A percentile compares a stretch with the other conserved stretches of the same genome.
phyloP scores from a whole-genome alignment of 495 filamentous ascomycete species.

The Daldinia decipiens region DNA sequence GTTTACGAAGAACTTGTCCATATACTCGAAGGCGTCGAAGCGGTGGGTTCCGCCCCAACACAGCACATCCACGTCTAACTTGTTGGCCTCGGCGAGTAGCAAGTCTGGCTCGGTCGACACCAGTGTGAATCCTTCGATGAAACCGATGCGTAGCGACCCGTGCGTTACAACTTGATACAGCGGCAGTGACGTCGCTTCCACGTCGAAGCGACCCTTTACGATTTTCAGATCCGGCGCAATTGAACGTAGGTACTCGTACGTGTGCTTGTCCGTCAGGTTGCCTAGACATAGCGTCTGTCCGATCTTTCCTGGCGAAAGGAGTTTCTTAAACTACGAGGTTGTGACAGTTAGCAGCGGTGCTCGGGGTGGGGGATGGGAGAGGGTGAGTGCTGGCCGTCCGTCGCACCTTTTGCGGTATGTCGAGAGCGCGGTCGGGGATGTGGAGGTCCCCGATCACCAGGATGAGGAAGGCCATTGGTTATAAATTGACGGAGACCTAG shows the following conservation, averaged over 20 bases:
- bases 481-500: conserved; percentile 14
- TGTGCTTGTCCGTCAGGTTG: conserved; percentile 93
- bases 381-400: neutral
- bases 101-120: conserved; percentile 93
- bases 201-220: conserved; percentile 92
- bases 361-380: neutral
- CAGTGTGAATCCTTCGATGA: conserved; percentile 96
- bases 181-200: conserved; percentile 89
- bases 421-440: conserved; percentile 91
- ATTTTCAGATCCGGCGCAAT: conserved; percentile 95
- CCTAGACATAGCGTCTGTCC: conserved; percentile 96
- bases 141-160: conserved; percentile 91
- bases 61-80: conserved; percentile 96
- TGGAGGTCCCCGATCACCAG: conserved; percentile 96
- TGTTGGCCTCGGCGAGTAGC: conserved; percentile 89
- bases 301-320: conserved; percentile 97
- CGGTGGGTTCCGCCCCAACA: conserved; percentile 97
- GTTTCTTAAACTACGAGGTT: conserved; percentile 86
- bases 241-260: conserved; percentile 92
- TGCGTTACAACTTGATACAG: conserved; percentile 94
- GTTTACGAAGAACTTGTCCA: conserved; percentile 98
- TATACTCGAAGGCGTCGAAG: conserved; percentile 98
- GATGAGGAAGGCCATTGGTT: conserved; percentile 64
- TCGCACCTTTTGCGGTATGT: conserved; percentile 88
- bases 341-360: conserved; percentile 15